A percentile compares a stretch with the other conserved stretches of the same genome.
These are phyloP conservation scores for Aureobasidium subglaciale DNA, from an alignment of 2,329 filamentous ascomycete genomes.

Conservation along the genomic window DNA sequence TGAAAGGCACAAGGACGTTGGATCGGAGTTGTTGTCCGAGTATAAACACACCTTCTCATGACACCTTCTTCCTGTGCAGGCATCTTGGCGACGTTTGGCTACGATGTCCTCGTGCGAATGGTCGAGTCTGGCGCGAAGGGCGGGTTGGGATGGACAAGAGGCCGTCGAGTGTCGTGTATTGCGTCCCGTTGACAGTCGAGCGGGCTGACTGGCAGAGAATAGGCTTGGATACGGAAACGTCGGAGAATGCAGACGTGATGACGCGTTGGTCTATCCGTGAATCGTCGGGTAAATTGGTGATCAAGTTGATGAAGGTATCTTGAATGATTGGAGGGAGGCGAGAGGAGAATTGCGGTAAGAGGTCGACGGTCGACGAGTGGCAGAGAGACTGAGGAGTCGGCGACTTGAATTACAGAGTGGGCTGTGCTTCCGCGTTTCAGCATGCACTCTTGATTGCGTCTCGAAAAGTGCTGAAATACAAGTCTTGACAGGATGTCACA, in stretches of 20 bases:
- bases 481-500: slow-evolving; percentile 9
- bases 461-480: slow-evolving; percentile 4
- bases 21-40: background rate
- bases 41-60: slow-evolving; percentile 30
- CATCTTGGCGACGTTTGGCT: slow-evolving; percentile 20
- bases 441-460: slow-evolving; percentile 7
- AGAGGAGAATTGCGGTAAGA: background rate
- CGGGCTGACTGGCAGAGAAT: background rate
- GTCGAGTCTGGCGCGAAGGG: too few species aligned
- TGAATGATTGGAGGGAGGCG: too few species aligned
- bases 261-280: background rate
- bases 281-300: background rate
- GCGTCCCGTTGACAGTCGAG: background rate
- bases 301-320: background rate
- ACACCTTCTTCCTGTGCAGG: slow-evolving; percentile 32
- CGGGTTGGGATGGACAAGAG: background rate
- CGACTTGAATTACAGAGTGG: slow-evolving; percentile 8
- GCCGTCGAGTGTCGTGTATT: background rate
- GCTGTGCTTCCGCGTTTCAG: slow-evolving; percentile 15
- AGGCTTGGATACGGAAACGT: slow-evolving; percentile 3
- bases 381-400: slow-evolving; percentile 8
- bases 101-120: too few species aligned
- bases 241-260: slow-evolving; percentile 10
- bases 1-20: background rate
- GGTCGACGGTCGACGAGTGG: background rate